Percentiles rank a stretch among this genome's conserved stretches.
These are phyloP conservation scores for Juglanconis sp. DNA, from an alignment of 2,329 filamentous ascomycete species.

Conservation along the genomic window DNA sequence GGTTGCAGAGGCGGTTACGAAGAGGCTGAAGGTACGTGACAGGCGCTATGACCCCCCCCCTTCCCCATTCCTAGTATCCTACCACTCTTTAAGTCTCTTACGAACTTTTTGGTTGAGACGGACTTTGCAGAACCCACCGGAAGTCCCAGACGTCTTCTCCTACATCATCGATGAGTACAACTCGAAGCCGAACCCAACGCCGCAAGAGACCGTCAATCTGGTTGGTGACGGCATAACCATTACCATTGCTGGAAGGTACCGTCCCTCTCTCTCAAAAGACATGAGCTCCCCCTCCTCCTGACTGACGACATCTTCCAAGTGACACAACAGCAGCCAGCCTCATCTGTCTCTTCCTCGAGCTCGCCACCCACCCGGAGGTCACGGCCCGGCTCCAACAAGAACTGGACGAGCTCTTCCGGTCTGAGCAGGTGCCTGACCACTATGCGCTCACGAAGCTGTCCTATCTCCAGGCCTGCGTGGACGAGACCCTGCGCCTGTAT, in stretches of 20 bases:
- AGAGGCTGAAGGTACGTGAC: constrained; percentile 9
- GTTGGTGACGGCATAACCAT: constrained; percentile 4
- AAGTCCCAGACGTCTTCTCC: constrained; percentile 8
- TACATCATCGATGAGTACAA: constrained; percentile 13
- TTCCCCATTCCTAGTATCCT: too few relatives aligned
- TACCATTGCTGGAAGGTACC: constrained; percentile 11
- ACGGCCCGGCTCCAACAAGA: constrained; percentile 3
- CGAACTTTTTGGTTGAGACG: too few relatives aligned
- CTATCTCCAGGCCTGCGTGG: constrained; percentile 12
- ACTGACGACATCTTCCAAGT: not conserved
- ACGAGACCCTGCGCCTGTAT: constrained; percentile 13
- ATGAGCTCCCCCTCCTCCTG: not conserved
- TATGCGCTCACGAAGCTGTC: constrained; percentile 3
- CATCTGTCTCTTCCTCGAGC: constrained; percentile 13
- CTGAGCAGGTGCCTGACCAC: constrained; percentile 1
- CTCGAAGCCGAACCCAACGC: not conserved
- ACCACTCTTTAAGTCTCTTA: too few relatives aligned
- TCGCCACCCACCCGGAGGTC: constrained; percentile 6
- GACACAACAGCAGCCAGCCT: constrained; percentile 13
- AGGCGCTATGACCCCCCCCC: too few relatives aligned
- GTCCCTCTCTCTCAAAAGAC: too few relatives aligned
- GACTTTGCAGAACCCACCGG: constrained; percentile 1
- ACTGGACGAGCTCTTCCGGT: constrained; percentile 2
- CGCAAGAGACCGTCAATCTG: constrained; percentile 3
- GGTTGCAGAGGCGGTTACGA: constrained; percentile 3